Base-by-base conservation (phyloP, 306 rosid genomes). In the Luffa aegyptiaca region DNA sequence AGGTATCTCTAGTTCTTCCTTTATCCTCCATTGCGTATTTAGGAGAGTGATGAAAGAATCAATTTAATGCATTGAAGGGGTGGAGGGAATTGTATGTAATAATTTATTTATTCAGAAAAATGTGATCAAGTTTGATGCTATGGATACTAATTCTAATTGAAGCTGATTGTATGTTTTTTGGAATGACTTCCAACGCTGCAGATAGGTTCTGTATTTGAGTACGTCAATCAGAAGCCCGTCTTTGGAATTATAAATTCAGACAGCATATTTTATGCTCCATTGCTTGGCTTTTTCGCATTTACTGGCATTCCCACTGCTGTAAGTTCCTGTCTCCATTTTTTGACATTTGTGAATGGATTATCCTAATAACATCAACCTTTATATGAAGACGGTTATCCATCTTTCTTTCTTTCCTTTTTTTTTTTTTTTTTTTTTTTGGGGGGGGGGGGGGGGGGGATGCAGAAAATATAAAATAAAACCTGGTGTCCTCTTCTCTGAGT, bases 181-280 rank as follows among this genome's bases (percentile, higher is more conserved):
- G 45, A 55, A 20, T 18, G 45, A 69, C 51, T 66, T 81, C 56
- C 49, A 35, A 58, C 16, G 20, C 48, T 58, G 82, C 91, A 96
- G 97, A 85, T 96, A 21, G 99, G 99, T 81, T 96, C 98, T 7
- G 78, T 96, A 26, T 96, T 96, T 77, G 98, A 96, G 91, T 96
- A 91, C 70, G 93, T 84, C 74, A 96, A 96, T 79, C 89, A 90
- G 52, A 93, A 49, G 82, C 98, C 98, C 2, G 96, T 93, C 9
- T 96, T 96, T 45, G 99, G 99, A 61, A 74, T 93, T 75, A 82
- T 96, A 82, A 58, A 79, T 51, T 84, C 96, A 1, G 98, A 96
- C 84, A 93, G 96, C 79, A 74, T 90, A 31, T 93, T 96, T 39
- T 96, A 96, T 82, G 91, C 90, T 81, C 99, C 98, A 35, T 51